Evolutionary conservation across 1,139 yeast genomes (phyloP).

Genomic region (Candida sanyaensis): DNA sequence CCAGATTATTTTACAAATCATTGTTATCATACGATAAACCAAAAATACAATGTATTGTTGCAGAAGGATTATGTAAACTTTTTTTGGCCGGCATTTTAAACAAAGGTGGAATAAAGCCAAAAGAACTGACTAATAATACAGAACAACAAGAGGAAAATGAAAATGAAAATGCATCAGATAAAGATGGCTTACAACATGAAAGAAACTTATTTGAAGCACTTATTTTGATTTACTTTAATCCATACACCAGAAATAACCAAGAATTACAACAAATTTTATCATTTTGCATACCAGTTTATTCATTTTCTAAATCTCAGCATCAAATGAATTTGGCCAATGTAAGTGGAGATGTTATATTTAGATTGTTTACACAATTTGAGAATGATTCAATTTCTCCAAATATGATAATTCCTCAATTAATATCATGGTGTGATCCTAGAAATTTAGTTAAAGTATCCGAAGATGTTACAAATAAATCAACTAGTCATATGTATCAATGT

Average conservation of each 20-base stretch:
- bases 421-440: constrained; percentile 85
- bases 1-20: constrained; percentile 68
- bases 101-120: constrained; percentile 9
- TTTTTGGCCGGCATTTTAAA: constrained; percentile 72
- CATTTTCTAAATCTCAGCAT: constrained; percentile 75
- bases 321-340: constrained; percentile 67
- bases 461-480: constrained; percentile 39
- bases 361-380: constrained; percentile 42
- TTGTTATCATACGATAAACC: constrained; percentile 60
- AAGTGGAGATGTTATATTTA: constrained; percentile 65
- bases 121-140: constrained; percentile 4
- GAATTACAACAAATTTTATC: constrained; percentile 79
- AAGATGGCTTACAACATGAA: constrained; percentile 29
- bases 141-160: constrained; percentile 11
- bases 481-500: constrained; percentile 61
- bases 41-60: constrained; percentile 75
- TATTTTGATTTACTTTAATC: constrained; percentile 74
- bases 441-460: constrained; percentile 58
- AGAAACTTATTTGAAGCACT: constrained; percentile 64
- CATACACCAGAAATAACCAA: constrained; percentile 61
- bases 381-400: constrained; percentile 47
- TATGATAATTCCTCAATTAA: constrained; percentile 70
- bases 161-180: constrained; percentile 18
- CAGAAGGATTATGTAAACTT: constrained; percentile 85
- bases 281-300: constrained; percentile 88